A percentile compares a stretch with the other conserved stretches of the same genome.
phyloP scores from a whole-genome alignment of 257 asterid species.

The Scutellaria galericulata region DNA sequence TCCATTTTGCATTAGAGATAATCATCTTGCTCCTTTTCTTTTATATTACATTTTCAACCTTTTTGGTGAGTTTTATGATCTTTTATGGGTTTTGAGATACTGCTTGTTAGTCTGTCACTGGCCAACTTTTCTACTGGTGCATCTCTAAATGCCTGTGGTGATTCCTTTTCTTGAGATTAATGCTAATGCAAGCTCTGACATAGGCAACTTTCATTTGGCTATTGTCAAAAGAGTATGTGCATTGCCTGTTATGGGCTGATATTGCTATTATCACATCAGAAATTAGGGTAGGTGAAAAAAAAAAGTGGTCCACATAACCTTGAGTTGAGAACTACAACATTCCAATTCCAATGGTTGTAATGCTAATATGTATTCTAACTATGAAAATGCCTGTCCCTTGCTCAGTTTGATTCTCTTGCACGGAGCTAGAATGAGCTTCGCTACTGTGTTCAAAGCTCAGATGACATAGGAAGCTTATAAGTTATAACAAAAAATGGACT shows the following conservation, averaged over 20 bases:
- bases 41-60: neutral
- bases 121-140: constrained; percentile 4
- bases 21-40: neutral
- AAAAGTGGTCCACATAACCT: neutral
- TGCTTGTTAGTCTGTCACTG: neutral
- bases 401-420: neutral
- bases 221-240: neutral
- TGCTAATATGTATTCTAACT: neutral
- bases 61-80: constrained; percentile 15
- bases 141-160: constrained; percentile 23
- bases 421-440: neutral
- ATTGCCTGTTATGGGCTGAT: neutral
- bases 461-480: neutral
- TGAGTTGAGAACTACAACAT: neutral
- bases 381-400: neutral
- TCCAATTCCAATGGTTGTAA: neutral
- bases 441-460: neutral
- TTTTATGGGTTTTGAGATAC: constrained; percentile 9
- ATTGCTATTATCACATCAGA: constrained; percentile 12
- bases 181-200: neutral
- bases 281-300: constrained; percentile 14
- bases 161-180: constrained; percentile 15
- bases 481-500: neutral
- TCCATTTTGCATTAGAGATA: constrained; percentile 28
- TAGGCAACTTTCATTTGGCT: neutral